Conservation (phyloP, 495 filamentous ascomycete species). For the Rhypophila decipiens region DNA sequence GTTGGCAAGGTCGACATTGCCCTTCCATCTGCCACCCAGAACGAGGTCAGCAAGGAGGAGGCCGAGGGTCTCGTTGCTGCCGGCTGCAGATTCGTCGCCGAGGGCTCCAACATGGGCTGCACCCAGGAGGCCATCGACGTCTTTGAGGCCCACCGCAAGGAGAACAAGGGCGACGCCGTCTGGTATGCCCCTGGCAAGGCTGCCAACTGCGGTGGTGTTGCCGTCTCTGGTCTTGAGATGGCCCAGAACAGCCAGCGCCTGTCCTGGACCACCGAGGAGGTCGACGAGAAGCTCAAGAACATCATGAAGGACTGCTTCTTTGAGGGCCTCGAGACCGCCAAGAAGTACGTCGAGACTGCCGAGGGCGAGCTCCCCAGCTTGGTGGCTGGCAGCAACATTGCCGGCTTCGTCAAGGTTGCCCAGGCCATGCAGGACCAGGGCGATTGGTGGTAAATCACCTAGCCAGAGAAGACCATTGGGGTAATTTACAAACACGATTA, state of each 20-base stretch:
- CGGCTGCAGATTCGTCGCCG: constrained; percentile 82
- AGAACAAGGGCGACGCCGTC: constrained; percentile 62
- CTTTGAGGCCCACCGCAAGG: constrained; percentile 76
- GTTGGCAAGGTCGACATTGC: constrained; percentile 84
- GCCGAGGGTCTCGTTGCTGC: constrained; percentile 70
- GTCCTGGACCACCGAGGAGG: constrained; percentile 80
- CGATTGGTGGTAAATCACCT: constrained; percentile 99
- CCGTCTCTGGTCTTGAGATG: constrained; percentile 98
- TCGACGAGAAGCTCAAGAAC: constrained; percentile 82
- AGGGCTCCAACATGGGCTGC: constrained; percentile 99
- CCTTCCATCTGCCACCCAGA: constrained; percentile 91
- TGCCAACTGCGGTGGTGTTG: constrained; percentile 95
- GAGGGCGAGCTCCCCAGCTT: constrained; percentile 84
- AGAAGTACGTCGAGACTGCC: constrained; percentile 69
- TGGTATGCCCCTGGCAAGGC: constrained; percentile 98
- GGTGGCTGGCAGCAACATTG: constrained; percentile 92
- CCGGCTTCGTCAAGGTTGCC: constrained; percentile 94
- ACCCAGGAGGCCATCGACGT: constrained; percentile 91
- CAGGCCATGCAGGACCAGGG: constrained; percentile 93
- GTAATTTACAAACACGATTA: too few relatives aligned
- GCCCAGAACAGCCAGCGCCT: constrained; percentile 90
- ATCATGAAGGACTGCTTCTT: constrained; percentile 96
- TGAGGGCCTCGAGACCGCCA: constrained; percentile 82
- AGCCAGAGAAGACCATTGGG: too few relatives aligned
- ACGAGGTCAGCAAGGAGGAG: constrained; percentile 89